Evolutionary conservation across 1,139 yeast genomes (phyloP), one percentile per base, ranked within the genome.

Genomic region (Kodamaea sp.): DNA sequence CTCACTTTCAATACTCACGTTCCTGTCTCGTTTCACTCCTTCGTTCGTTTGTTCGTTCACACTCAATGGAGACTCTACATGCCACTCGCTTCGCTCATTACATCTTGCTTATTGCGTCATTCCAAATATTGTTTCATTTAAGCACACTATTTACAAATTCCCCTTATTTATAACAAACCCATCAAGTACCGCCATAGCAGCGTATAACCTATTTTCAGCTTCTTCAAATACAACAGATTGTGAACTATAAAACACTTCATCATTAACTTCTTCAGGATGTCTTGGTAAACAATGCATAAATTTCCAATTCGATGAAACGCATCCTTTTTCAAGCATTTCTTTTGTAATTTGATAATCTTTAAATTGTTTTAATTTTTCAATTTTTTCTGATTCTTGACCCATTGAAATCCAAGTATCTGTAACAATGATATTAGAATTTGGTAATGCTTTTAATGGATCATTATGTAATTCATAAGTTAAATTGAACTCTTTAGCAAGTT

Each of bases 201-300:
- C 95, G 58, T 94, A 92, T 31, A 92, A 68, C 63, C 98, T 78
- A 67, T 92, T 92, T 66, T 92, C 98, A 28, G 96, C 98, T 65
- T 92, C 97, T 50, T 82, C 83, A 64, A 92, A 92, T 7, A 92
- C 98, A 40, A 92, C 68, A 2, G 96, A 87, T 47, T 83, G 77
- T 27, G 81, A 80, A 38, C 90, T 73, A 65, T 90, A 92, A 58
- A 92, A 92, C 2, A 92, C 94, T 33, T 85, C 96, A 60, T 92
- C 98, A 31, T 81, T 75, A 32, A 92, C 98, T 65, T 92, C 98
- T 62, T 90, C 97, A 26, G 78, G 75, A 53, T 92, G 96, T 66
- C 98, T 83, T 47, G 98, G 98, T 52, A 92, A 73, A 64, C 98
- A 92, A 60, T 92, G 98, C 97, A 92, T 89, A 63, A 92, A 92